A percentile compares a stretch with the other conserved stretches of the same genome.
phyloP scores from a whole-genome alignment of 2,329 filamentous ascomycete species.

The Drechslerella dactyloides region DNA sequence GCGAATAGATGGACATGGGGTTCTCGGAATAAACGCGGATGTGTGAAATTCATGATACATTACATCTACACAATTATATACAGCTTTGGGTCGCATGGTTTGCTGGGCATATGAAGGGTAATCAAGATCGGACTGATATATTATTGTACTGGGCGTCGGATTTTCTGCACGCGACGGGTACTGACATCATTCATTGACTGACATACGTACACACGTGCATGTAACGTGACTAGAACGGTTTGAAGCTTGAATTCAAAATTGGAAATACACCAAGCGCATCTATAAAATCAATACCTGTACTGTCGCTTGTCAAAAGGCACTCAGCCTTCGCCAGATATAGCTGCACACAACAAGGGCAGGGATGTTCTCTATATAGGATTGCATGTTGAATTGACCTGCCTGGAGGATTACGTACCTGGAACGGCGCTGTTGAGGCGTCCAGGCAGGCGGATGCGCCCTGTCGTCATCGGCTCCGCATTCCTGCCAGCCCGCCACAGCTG shows the following conservation, averaged over 20 bases:
- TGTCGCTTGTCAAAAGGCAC: too few species aligned
- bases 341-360: too few species aligned
- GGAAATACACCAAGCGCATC: too few species aligned
- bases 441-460: slow-evolving; percentile 34
- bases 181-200: too few species aligned
- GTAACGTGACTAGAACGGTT: neutral
- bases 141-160: too few species aligned
- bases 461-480: slow-evolving; percentile 34
- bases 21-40: neutral
- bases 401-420: neutral
- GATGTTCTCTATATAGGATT: too few species aligned
- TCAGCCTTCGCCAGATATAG: too few species aligned
- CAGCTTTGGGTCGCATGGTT: too few species aligned
- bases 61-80: neutral
- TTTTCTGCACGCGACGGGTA: too few species aligned
- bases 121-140: too few species aligned
- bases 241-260: neutral
- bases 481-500: slow-evolving; percentile 2
- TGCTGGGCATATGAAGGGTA: neutral
- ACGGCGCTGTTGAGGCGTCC: neutral
- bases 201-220: too few species aligned
- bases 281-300: too few species aligned
- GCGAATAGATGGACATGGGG: neutral
- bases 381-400: neutral
- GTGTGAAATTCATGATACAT: neutral